These are phyloP conservation scores for Mycena belliarum DNA, from an alignment of 768 basidiomycete species.

Conservation along the genomic window DNA sequence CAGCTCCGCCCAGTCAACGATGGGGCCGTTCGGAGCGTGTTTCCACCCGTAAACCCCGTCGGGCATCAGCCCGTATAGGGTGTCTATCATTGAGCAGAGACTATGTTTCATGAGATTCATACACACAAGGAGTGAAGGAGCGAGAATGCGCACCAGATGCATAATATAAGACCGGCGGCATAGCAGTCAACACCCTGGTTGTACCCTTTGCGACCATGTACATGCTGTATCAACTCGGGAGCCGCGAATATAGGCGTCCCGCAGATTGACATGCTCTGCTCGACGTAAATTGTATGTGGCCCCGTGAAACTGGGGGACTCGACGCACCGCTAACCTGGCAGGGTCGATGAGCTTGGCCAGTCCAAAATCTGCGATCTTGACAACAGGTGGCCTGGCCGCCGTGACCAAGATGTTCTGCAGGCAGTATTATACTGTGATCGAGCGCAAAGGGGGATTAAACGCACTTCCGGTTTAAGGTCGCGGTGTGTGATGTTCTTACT, in stretches of 20 bases:
- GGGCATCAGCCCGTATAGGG: not conserved
- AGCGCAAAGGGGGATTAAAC: slow-evolving; percentile 6
- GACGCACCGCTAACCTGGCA: slow-evolving; percentile 53
- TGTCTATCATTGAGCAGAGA: not conserved
- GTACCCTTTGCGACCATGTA: slow-evolving; percentile 61
- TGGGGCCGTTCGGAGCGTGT: too few relatives aligned
- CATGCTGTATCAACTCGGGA: not conserved
- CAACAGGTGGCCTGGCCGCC: slow-evolving; percentile 57
- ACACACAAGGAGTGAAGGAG: not conserved
- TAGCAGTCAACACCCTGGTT: slow-evolving; percentile 88
- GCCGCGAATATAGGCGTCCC: slow-evolving; percentile 88
- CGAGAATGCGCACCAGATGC: slow-evolving; percentile 45
- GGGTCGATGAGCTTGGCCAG: slow-evolving; percentile 86
- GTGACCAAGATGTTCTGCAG: slow-evolving; percentile 81
- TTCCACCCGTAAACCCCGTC: too few relatives aligned
- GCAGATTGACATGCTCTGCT: slow-evolving; percentile 87
- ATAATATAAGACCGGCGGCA: slow-evolving; percentile 92
- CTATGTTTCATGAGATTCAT: not conserved
- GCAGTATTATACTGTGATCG: not conserved
- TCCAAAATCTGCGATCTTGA: slow-evolving; percentile 97
- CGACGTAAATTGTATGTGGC: not conserved
- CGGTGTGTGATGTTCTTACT: slow-evolving; percentile 81
- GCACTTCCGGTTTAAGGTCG: slow-evolving; percentile 87
- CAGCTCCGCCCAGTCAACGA: too few relatives aligned
- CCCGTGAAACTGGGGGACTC: not conserved